Percentiles rank a stretch among this genome's conserved stretches.
Conservation (phyloP, 441 rosid species). For the Hura crepitans region DNA sequence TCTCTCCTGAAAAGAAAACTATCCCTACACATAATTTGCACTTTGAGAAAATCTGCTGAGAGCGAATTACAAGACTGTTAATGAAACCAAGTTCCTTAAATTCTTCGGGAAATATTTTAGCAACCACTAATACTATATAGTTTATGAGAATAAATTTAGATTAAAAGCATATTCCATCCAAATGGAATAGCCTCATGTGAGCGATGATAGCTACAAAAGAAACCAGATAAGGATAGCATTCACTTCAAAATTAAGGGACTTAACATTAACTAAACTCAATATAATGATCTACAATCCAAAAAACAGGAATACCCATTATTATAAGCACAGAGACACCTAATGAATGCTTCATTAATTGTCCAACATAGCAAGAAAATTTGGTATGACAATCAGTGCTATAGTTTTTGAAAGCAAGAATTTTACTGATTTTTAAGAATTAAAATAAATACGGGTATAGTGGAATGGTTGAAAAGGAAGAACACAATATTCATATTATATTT, state of each 20-base stretch:
- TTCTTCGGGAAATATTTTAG: not conserved
- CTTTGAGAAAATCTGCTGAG: not conserved
- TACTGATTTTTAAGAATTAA: not conserved
- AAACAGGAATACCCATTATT: not conserved
- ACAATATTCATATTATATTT: too few relatives aligned
- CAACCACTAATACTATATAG: not conserved
- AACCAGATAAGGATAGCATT: not conserved
- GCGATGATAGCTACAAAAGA: not conserved
- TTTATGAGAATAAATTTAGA: not conserved
- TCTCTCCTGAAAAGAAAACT: not conserved
- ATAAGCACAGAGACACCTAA: not conserved
- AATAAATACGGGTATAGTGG: not conserved
- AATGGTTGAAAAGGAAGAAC: not conserved
- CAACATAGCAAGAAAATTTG: not conserved
- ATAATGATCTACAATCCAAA: not conserved
- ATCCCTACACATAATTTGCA: not conserved
- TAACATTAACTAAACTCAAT: not conserved
- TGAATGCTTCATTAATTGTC: not conserved
- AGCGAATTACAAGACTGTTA: not conserved
- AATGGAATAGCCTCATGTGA: not conserved
- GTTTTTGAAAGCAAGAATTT: not conserved
- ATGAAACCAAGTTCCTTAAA: not conserved
- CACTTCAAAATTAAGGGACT: not conserved
- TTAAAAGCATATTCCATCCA: not conserved
- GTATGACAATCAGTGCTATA: not conserved